Percentiles rank a stretch among this genome's conserved stretches.
Evolutionary conservation across 768 basidiomycete species (phyloP).

Genomic region (Kwoniella shandongensis): DNA sequence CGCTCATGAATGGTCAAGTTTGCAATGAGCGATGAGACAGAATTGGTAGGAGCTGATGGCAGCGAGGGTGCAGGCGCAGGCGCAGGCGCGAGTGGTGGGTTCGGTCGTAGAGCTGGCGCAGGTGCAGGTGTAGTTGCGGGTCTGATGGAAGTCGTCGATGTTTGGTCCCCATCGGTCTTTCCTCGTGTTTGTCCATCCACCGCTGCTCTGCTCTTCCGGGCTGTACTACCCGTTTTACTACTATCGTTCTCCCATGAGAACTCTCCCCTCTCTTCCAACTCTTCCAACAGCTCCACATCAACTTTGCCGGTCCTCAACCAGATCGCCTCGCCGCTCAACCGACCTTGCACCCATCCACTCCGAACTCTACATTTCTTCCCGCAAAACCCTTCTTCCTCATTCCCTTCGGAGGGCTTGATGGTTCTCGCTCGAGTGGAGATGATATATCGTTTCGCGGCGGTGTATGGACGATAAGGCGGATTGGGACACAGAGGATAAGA

Average conservation of each 20-base stretch:
- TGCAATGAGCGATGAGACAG: slow-evolving; percentile 16
- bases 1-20: slow-evolving; percentile 29
- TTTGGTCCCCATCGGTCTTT: too few relatives aligned
- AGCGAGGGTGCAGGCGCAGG: neutral
- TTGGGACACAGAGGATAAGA: slow-evolving; percentile 47
- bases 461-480: slow-evolving; percentile 32
- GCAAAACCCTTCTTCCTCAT: slow-evolving; percentile 49
- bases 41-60: neutral
- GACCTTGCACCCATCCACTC: slow-evolving; percentile 41
- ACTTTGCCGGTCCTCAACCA: slow-evolving; percentile 27
- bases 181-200: too few relatives aligned
- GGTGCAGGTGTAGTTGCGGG: too few relatives aligned
- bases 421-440: slow-evolving; percentile 31
- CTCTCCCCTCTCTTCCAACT: slow-evolving; percentile 36
- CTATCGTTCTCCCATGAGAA: slow-evolving; percentile 10
- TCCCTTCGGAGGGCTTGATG: slow-evolving; percentile 37
- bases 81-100: too few relatives aligned
- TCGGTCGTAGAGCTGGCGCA: too few relatives aligned
- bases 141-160: too few relatives aligned
- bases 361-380: slow-evolving; percentile 28
- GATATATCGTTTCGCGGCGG: slow-evolving; percentile 17
- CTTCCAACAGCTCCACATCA: slow-evolving; percentile 40
- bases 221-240: too few relatives aligned
- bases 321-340: slow-evolving; percentile 28
- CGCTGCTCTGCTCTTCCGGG: too few relatives aligned